Conservation (phyloP, 345 rosid genomes). For the Salix purpurea region DNA sequence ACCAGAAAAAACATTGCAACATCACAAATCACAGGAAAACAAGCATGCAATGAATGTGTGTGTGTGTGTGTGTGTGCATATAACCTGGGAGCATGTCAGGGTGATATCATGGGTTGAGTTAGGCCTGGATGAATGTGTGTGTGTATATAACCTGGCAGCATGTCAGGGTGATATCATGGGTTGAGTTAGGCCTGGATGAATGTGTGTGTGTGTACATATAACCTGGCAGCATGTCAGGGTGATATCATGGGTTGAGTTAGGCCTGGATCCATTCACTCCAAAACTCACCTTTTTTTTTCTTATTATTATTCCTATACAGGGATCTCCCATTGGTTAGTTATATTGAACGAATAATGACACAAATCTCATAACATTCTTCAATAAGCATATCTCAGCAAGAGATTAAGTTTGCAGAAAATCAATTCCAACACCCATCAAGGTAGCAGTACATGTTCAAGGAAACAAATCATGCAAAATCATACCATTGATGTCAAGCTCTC, state of each 20-base stretch:
- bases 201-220: no score
- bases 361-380: background rate
- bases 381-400: conserved; percentile 8
- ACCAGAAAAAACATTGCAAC: no score
- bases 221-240: background rate
- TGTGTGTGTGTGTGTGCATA: no score
- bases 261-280: background rate
- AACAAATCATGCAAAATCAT: conserved; percentile 7
- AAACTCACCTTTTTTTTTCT: background rate
- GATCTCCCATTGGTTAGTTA: background rate
- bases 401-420: background rate
- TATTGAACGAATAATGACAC: no score
- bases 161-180: background rate
- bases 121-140: background rate
- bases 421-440: background rate
- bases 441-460: background rate
- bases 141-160: background rate
- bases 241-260: background rate
- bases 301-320: background rate
- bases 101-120: background rate
- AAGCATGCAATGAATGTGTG: no score
- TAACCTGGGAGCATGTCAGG: background rate
- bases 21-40: no score
- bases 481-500: conserved; percentile 2
- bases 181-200: background rate